A percentile compares a stretch with the other conserved stretches of the same genome.
Evolutionary conservation across 768 basidiomycete genomes (phyloP).

Genomic region (Pleurotus salmoneostramineus): DNA sequence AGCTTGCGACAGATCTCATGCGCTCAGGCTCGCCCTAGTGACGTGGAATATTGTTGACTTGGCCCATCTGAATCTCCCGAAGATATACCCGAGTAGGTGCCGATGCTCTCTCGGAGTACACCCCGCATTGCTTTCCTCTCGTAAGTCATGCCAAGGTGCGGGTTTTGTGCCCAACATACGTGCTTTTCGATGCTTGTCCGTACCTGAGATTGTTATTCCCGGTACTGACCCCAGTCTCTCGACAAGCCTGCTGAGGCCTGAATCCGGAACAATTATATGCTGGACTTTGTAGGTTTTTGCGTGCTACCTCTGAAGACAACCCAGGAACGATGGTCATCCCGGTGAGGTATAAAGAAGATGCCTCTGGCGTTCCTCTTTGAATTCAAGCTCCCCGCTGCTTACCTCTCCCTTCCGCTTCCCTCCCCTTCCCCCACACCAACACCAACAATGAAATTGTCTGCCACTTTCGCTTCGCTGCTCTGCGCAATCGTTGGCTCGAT

Average conservation of each 20-base stretch:
- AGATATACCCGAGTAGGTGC: background rate
- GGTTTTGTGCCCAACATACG: background rate
- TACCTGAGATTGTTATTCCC: background rate
- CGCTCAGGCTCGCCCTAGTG: background rate
- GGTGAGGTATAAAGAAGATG: background rate
- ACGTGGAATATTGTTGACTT: background rate
- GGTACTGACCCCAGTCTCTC: background rate
- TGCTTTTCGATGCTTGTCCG: background rate
- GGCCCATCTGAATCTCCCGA: background rate
- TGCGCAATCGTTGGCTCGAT: background rate
- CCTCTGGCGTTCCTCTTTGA: too few relatives aligned
- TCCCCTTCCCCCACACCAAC: background rate
- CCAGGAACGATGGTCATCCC: background rate
- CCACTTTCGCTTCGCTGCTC: background rate
- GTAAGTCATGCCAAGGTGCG: background rate
- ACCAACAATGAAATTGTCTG: background rate
- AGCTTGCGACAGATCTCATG: background rate
- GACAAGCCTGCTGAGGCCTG: background rate
- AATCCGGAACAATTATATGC: background rate
- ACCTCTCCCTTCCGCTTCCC: background rate
- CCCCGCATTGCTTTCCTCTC: background rate
- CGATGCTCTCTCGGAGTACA: background rate
- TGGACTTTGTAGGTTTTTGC: background rate
- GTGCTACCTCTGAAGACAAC: background rate
- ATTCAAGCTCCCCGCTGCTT: background rate